Percentiles rank a stretch among this genome's conserved stretches.
These are phyloP conservation scores for Fistulifera solaris DNA, from an alignment of 108 stramenopile species.

Conservation along the genomic window DNA sequence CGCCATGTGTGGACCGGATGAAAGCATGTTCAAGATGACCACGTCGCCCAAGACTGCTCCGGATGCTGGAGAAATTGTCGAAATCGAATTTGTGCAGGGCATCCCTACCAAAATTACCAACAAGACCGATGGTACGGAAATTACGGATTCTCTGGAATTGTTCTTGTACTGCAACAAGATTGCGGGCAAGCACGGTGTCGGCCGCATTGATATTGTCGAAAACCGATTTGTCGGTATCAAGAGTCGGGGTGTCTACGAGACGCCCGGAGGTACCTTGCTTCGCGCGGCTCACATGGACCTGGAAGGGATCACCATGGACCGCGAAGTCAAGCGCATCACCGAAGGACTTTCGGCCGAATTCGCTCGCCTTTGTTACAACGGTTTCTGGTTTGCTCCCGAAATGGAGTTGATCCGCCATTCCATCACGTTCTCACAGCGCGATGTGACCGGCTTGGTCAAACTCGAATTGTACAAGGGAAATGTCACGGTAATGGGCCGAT, in stretches of 20 bases:
- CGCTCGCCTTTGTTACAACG: constrained; percentile 97
- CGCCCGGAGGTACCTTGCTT: constrained; percentile 95
- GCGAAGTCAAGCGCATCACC: constrained; percentile 96
- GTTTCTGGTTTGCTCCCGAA: constrained; percentile 99
- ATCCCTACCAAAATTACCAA: constrained; percentile 94
- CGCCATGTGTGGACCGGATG: constrained; percentile 70
- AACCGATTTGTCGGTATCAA: constrained; percentile 99
- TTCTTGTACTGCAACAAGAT: constrained; percentile 97
- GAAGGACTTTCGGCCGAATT: constrained; percentile 86
- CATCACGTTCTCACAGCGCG: constrained; percentile 79
- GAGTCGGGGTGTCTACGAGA: constrained; percentile 98
- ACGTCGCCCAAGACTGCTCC: constrained; percentile 85
- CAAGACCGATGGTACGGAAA: constrained; percentile 72
- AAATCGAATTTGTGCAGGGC: constrained; percentile 89
- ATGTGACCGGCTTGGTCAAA: constrained; percentile 86
- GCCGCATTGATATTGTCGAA: constrained; percentile 98
- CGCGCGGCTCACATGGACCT: constrained; percentile 94
- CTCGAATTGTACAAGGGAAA: constrained; percentile 96
- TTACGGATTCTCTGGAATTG: constrained; percentile 88
- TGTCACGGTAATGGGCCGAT: constrained; percentile 77
- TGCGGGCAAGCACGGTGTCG: constrained; percentile 94
- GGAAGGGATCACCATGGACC: constrained; percentile 93
- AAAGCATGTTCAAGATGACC: constrained; percentile 93
- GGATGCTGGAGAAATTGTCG: constrained; percentile 59
- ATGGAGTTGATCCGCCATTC: constrained; percentile 93